Evolutionary conservation across 768 basidiomycete genomes (phyloP), one percentile per base, ranked within the genome.

Genomic region (Trametopsis cervina): DNA sequence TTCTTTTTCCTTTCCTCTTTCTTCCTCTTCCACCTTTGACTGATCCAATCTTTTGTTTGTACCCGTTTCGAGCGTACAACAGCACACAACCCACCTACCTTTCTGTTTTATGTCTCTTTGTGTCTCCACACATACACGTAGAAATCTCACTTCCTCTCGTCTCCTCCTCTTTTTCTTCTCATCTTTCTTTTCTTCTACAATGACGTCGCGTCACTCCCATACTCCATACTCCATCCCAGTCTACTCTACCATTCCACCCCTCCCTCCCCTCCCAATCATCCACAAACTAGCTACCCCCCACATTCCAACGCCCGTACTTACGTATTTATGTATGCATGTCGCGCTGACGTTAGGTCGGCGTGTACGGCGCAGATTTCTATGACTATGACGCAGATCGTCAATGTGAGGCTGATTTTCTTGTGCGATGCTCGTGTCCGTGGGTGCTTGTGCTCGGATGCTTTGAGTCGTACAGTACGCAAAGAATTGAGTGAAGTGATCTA

Each of bases 51-150:
- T 35, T 42, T 49, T 43, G 21, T 25, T 40, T 21, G 25, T 42
- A 23, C 21, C 29, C 42, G 21, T 5, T 42, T 37, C 26, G 22
- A 21, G 33, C 33, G n/a, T 12, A 9, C 36, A 38, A 21, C 25
- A 39, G 21, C 48, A 44, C 48, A 49, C 35, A 38, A 49, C 48
- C 48, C 48, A 29, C 42, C 37, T 43, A 6, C 26, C 41, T 49
- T 27, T 49, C 41, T 25, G 33, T 45, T n/a, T 22, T 15, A 10
- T 40, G 9, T 18, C 18, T n/a, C 18, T 10, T 45, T 39, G 37
- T 45, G 25, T 48, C 12, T 42, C 15, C 29, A 33, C 29, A 33
- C 29, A 33, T 33, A 33, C 29, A 33, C 29, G 29, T 33, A 33
- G 29, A 33, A 7, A 7, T 7, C 29, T 7, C 29, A 33, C 29